These are phyloP conservation scores for Ramaria sp. DNA, from an alignment of 768 basidiomycete genomes.

Conservation along the genomic window DNA sequence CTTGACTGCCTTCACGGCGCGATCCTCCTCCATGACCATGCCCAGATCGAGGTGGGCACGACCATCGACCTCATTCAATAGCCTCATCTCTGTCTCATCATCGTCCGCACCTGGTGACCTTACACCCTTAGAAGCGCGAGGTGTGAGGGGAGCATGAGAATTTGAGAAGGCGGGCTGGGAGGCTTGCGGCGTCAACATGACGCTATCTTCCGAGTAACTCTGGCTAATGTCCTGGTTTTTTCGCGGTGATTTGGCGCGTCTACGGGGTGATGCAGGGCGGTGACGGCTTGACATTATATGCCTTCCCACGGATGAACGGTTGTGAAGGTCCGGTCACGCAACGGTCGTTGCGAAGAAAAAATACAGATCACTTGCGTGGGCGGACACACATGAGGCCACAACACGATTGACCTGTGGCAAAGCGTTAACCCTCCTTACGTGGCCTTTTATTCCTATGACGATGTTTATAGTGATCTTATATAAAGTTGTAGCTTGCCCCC, in stretches of 20 bases:
- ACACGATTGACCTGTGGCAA: background rate
- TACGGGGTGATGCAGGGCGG: background rate
- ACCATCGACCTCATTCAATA: constrained; percentile 6
- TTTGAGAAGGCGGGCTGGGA: background rate
- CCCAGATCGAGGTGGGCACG: background rate
- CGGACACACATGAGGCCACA: background rate
- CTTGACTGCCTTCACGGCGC: constrained; percentile 11
- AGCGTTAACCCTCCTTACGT: too few species aligned
- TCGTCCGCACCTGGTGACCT: background rate
- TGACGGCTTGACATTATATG: background rate
- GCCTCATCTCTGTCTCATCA: constrained; percentile 9
- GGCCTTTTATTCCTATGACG: too few species aligned
- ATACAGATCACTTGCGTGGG: too few species aligned
- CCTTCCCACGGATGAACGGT: background rate
- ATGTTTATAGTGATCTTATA: too few species aligned
- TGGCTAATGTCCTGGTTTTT: background rate
- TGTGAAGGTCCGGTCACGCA: too few species aligned
- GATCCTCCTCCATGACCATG: constrained; percentile 3
- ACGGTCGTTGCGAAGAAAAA: too few species aligned
- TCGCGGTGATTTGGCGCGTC: background rate
- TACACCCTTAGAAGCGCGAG: background rate
- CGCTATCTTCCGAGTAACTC: background rate
- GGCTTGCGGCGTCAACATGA: constrained; percentile 2
- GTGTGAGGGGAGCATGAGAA: background rate
- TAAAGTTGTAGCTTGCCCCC: too few species aligned